These are phyloP conservation scores for Erysimum pusillum DNA, from an alignment of 441 rosid genomes.

Conservation along the genomic window DNA sequence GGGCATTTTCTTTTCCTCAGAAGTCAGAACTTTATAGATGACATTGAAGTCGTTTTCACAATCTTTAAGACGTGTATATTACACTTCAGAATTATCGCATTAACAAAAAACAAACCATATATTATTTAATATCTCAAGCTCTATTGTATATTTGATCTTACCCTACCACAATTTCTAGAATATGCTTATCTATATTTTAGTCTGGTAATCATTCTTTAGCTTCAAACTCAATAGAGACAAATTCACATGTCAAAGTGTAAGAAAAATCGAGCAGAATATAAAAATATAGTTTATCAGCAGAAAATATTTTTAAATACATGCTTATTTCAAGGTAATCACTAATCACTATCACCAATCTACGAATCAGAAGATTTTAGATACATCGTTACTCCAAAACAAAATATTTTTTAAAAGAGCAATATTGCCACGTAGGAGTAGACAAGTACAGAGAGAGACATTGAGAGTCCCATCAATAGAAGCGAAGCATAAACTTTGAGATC, in stretches of 20 bases:
- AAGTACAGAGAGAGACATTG: constrained; percentile 23
- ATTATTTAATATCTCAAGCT: background rate
- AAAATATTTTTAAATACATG: background rate
- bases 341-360: constrained; percentile 5
- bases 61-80: constrained; percentile 27
- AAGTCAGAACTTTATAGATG: constrained; percentile 18
- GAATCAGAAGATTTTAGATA: constrained; percentile 2
- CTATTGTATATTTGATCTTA: constrained; percentile 3
- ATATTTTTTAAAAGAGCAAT: background rate
- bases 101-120: background rate
- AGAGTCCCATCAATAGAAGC: constrained; percentile 32
- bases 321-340: background rate
- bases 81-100: constrained; percentile 11
- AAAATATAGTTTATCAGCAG: background rate
- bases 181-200: background rate
- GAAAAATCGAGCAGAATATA: background rate
- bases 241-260: background rate
- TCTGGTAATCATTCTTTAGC: background rate
- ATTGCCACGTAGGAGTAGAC: constrained; percentile 28
- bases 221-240: background rate
- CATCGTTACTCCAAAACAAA: background rate
- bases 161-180: constrained; percentile 8
- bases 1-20: background rate
- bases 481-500: constrained; percentile 34
- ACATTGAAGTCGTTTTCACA: constrained; percentile 27